These are phyloP conservation scores for Schizophyllum commune DNA, from an alignment of 1,284 basidiomycete genomes.

Conservation along the genomic window DNA sequence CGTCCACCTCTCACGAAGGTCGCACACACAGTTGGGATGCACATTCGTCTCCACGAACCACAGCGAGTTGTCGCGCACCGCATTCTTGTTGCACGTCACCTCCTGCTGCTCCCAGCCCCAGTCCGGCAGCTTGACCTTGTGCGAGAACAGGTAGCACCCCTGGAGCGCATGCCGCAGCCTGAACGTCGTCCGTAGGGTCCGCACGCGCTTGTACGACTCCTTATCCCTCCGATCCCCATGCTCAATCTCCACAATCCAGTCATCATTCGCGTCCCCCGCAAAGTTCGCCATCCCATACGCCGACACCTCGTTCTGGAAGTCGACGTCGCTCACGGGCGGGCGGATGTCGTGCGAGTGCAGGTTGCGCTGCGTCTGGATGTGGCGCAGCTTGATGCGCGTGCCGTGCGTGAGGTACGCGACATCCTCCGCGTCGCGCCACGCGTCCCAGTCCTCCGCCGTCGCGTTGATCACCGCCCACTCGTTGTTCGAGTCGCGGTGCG, in stretches of 20 bases:
- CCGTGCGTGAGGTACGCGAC: conserved; percentile 56
- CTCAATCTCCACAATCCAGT: conserved; percentile 91
- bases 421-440: conserved; percentile 42
- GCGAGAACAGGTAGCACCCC: conserved; percentile 96
- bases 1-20: not conserved
- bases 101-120: conserved; percentile 99
- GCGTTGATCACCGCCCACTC: conserved; percentile 80
- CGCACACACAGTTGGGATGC: conserved; percentile 48
- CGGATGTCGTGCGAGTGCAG: conserved; percentile 94
- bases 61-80: conserved; percentile 81
- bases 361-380: conserved; percentile 76
- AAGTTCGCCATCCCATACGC: conserved; percentile 89
- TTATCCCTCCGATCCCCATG: conserved; percentile 58
- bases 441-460: conserved; percentile 39
- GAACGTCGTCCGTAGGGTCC: conserved; percentile 81
- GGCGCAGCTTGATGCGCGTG: conserved; percentile 77
- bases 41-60: conserved; percentile 91
- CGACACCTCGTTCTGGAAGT: conserved; percentile 99
- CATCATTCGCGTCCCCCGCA: conserved; percentile 87
- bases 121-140: conserved; percentile 94
- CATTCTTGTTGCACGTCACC: conserved; percentile 97
- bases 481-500: conserved; percentile 92
- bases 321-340: conserved; percentile 95
- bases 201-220: conserved; percentile 63
- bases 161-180: conserved; percentile 80